phyloP scores from a whole-genome alignment of 2,329 filamentous ascomycete species.

The Hypomyces perniciosus region DNA sequence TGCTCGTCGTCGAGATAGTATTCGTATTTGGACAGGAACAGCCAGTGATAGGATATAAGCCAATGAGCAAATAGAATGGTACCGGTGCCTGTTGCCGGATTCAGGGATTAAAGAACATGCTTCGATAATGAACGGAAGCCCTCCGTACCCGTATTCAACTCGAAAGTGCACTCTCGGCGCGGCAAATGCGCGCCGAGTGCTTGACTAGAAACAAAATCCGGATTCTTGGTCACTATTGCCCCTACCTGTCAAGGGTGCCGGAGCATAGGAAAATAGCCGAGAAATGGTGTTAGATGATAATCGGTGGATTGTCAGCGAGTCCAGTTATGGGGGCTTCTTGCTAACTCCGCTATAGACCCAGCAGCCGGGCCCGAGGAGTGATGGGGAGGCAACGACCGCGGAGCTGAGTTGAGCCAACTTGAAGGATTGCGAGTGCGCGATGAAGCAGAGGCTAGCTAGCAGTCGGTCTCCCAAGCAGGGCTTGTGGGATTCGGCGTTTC shows the following conservation, averaged over 20 bases:
- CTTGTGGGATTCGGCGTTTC: not conserved
- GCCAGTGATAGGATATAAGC: slow-evolving; percentile 11
- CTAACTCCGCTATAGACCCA: slow-evolving; percentile 96
- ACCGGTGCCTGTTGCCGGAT: slow-evolving; percentile 21
- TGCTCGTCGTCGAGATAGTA: slow-evolving; percentile 21
- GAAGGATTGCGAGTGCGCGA: slow-evolving; percentile 47
- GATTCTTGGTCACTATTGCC: slow-evolving; percentile 8
- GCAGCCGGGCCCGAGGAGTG: slow-evolving; percentile 85
- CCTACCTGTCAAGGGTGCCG: not conserved
- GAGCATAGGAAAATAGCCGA: not conserved
- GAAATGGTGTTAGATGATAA: slow-evolving; percentile 1
- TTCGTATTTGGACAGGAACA: slow-evolving; percentile 1
- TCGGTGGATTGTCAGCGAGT: slow-evolving; percentile 3
- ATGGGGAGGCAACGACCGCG: slow-evolving; percentile 66
- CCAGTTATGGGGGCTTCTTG: slow-evolving; percentile 94
- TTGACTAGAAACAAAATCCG: slow-evolving; percentile 24
- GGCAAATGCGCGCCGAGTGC: slow-evolving; percentile 32
- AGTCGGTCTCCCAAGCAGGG: not conserved
- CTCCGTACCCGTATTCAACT: slow-evolving; percentile 1
- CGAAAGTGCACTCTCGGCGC: slow-evolving; percentile 27
- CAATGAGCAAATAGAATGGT: slow-evolving; percentile 1
- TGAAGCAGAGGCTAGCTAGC: not conserved
- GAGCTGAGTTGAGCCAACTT: slow-evolving; percentile 88
- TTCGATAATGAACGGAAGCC: slow-evolving; percentile 14
- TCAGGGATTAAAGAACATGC: slow-evolving; percentile 27